phyloP scores from a whole-genome alignment of 441 rosid species.

The Jatropha podagrica region DNA sequence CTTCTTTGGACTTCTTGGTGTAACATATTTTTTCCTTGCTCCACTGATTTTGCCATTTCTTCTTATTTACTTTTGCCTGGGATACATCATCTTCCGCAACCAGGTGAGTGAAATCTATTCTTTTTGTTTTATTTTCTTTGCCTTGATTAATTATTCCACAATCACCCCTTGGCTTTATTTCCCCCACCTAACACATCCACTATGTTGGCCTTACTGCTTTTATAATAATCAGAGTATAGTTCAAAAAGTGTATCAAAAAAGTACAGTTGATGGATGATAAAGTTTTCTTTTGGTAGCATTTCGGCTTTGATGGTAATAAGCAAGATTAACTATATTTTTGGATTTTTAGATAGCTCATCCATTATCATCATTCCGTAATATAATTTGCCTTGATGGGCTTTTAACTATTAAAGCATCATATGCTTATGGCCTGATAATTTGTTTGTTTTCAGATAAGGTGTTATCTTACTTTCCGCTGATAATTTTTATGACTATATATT shows the following conservation, averaged over 20 bases:
- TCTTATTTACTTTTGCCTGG: conserved; percentile 77
- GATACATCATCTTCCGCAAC: conserved; percentile 81
- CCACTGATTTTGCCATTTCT: conserved; percentile 96
- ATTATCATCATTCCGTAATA: neutral
- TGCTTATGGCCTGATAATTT: neutral
- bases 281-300: neutral
- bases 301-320: neutral
- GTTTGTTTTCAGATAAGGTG: neutral
- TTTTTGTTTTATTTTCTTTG: conserved; percentile 8
- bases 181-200: neutral
- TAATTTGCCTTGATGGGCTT: neutral
- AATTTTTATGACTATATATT: neutral
- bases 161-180: neutral
- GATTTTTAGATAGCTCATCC: neutral
- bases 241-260: neutral
- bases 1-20: conserved; percentile 85
- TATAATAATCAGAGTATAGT: neutral
- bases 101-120: conserved; percentile 49
- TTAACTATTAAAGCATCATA: neutral
- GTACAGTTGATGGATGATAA: neutral
- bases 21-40: conserved; percentile 87
- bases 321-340: neutral
- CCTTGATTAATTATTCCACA: neutral
- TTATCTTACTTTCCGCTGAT: neutral
- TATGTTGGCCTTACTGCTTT: neutral